Percentiles rank a stretch among this genome's conserved stretches.
These are phyloP conservation scores for Pluteus cervinus DNA, from an alignment of 768 basidiomycete species.

Conservation along the genomic window DNA sequence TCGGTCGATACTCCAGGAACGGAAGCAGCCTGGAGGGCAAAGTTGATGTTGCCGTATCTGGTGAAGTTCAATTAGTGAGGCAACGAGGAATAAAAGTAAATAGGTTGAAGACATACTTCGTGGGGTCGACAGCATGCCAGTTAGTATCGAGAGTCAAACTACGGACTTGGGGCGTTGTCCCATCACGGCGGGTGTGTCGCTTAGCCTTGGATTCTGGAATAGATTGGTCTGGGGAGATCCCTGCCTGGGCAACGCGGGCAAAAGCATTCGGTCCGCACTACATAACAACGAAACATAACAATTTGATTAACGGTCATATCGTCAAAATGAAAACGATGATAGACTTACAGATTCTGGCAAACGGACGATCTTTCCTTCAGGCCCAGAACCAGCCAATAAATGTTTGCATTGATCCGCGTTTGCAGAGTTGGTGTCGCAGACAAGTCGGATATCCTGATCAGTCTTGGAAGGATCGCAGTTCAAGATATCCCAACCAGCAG, in stretches of 20 bases:
- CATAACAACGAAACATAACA: not conserved
- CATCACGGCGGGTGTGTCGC: conserved; percentile 26
- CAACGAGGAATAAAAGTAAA: not conserved
- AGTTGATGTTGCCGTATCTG: conserved; percentile 23
- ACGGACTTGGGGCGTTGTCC: conserved; percentile 27
- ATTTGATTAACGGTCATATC: too few species aligned
- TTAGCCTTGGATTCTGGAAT: conserved; percentile 25
- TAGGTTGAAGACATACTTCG: conserved; percentile 11
- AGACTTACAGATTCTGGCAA: conserved; percentile 43
- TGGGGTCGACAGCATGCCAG: conserved; percentile 23
- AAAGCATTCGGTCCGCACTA: conserved; percentile 37
- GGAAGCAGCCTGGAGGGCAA: conserved; percentile 25
- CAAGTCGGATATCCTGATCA: conserved; percentile 42
- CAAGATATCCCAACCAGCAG: conserved; percentile 48
- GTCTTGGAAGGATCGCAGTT: conserved; percentile 33
- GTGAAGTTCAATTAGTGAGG: not conserved
- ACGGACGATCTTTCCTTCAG: conserved; percentile 46
- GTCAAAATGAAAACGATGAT: not conserved
- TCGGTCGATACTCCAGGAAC: conserved; percentile 23
- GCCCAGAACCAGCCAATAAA: conserved; percentile 28
- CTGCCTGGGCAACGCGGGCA: conserved; percentile 34
- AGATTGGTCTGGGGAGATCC: conserved; percentile 37
- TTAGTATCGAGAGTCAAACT: conserved; percentile 35
- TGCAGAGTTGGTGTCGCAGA: conserved; percentile 33
- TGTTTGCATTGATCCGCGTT: conserved; percentile 29